Base-by-base conservation (phyloP, 2,329 filamentous ascomycete genomes). In the Mariannaea sp. region DNA sequence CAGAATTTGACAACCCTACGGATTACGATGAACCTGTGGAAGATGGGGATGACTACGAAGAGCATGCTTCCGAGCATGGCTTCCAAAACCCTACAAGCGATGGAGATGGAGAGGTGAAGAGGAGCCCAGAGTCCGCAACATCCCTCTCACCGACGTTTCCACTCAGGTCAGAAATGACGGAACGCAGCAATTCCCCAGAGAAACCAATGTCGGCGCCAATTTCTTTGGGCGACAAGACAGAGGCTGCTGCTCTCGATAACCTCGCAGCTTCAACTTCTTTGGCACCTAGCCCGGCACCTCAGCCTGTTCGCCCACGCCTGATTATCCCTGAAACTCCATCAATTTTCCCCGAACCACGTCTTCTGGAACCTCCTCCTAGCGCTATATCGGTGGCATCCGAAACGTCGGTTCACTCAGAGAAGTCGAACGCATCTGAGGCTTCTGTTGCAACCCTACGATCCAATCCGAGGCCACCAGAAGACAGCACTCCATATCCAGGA, bases 251-350 rank as follows among this genome's bases (percentile, higher is more conserved):
- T 16, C 6, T 13, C 10, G 43, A 53, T 0, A 53, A 16, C 9
- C 14, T 53, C 14, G 45, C 55, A 1, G 42, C 73, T 3, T 64
- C 65, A 0, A 73, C 70, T 0, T 72, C 72, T 0, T 71, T 71
- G 0, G 69, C 66, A 2, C 70, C 71, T 0, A 73, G 68, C 13
- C 69, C 71, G 3, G 72, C 70, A 0, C 69, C 71, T 0, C 36
- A 61, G 17, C 51, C 66, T 0, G 5, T 67, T 12, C 62, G 71
- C 1, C 72, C 73, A 0, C 62, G 61, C 9, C 14, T 49, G 20
- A 20, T 45, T 2, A 67, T 69, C 20, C 64, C 69, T 1, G 55
- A 67, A 14, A 43, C 50, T 2, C 38, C 50, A 12, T 16, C 43
- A 6, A 44, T 55, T n/a, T 17, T 58, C 1, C 47, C 51, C 2